These are phyloP conservation scores for Quercus tomentella DNA, from an alignment of 331 rosid genomes.

Conservation along the genomic window DNA sequence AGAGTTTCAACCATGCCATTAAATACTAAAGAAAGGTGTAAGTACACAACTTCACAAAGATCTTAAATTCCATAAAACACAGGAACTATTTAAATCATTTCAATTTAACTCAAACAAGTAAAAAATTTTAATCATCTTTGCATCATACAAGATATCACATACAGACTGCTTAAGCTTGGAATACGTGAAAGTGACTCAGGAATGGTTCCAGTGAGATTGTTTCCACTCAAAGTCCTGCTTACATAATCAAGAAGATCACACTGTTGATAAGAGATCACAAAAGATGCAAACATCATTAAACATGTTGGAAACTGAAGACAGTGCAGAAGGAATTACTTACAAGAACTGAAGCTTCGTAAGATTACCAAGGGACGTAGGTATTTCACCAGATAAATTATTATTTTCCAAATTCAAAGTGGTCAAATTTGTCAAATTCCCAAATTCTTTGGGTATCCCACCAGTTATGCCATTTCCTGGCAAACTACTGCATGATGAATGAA, in stretches of 20 bases:
- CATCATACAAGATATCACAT: conserved; percentile 37
- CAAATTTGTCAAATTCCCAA: conserved; percentile 68
- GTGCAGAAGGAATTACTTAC: conserved; percentile 46
- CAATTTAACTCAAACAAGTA: neutral
- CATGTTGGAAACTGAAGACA: conserved; percentile 15
- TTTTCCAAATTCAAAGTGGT: conserved; percentile 65
- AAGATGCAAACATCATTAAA: conserved; percentile 9
- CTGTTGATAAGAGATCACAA: conserved; percentile 17
- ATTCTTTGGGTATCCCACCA: conserved; percentile 66
- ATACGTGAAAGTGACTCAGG: conserved; percentile 71
- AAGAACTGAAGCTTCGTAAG: conserved; percentile 70
- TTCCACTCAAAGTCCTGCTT: conserved; percentile 73
- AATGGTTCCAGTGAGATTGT: conserved; percentile 67
- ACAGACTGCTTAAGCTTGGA: conserved; percentile 58
- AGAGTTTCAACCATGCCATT: conserved; percentile 30
- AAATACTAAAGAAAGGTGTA: conserved; percentile 16
- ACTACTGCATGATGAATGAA: conserved; percentile 47
- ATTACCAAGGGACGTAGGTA: conserved; percentile 78
- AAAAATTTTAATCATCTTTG: neutral
- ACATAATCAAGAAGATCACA: conserved; percentile 16
- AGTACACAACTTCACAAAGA: neutral
- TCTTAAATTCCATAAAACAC: neutral
- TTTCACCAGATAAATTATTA: conserved; percentile 68
- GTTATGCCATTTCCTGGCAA: conserved; percentile 78
- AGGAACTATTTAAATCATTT: no score